Evolutionary conservation across 192 early-diverging fungal genomes (phyloP).

Genomic region (Coemansia sp.): DNA sequence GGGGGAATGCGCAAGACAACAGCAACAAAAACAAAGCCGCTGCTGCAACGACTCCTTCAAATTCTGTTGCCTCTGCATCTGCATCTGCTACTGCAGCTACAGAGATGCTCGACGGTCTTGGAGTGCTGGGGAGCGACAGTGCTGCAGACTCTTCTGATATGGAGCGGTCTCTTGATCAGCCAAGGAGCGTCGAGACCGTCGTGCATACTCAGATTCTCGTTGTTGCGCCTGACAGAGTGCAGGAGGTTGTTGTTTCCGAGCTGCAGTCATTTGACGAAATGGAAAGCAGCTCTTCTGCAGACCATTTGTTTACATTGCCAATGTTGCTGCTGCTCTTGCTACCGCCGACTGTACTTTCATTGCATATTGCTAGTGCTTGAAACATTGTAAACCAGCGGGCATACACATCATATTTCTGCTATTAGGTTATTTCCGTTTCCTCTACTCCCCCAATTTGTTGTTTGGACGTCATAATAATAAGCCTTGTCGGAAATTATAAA

Average conservation of each 20-base stretch:
- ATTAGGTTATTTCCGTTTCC: no score
- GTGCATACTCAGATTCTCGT: slow-evolving; percentile 21
- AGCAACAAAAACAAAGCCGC: neutral
- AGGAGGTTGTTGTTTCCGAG: slow-evolving; percentile 7
- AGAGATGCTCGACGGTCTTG: neutral
- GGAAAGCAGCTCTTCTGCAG: slow-evolving; percentile 1
- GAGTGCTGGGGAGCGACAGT: neutral
- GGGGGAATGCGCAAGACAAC: neutral
- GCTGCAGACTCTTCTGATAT: neutral
- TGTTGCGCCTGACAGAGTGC: slow-evolving; percentile 12
- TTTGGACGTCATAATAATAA: no score
- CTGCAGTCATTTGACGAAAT: neutral
- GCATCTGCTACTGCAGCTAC: neutral
- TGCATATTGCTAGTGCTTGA: neutral
- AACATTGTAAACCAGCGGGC: neutral
- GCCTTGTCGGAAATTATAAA: neutral
- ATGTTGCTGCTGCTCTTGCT: slow-evolving; percentile 4
- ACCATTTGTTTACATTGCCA: neutral
- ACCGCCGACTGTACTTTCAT: neutral
- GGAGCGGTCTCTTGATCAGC: neutral
- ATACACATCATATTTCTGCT: neutral
- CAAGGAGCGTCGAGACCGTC: slow-evolving; percentile 14
- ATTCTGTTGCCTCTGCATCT: neutral
- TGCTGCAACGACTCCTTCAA: no score
- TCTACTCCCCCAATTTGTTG: no score